These are phyloP conservation scores for Pseudogymnoascus sp. DNA, from an alignment of 2,329 filamentous ascomycete species.

Conservation along the genomic window DNA sequence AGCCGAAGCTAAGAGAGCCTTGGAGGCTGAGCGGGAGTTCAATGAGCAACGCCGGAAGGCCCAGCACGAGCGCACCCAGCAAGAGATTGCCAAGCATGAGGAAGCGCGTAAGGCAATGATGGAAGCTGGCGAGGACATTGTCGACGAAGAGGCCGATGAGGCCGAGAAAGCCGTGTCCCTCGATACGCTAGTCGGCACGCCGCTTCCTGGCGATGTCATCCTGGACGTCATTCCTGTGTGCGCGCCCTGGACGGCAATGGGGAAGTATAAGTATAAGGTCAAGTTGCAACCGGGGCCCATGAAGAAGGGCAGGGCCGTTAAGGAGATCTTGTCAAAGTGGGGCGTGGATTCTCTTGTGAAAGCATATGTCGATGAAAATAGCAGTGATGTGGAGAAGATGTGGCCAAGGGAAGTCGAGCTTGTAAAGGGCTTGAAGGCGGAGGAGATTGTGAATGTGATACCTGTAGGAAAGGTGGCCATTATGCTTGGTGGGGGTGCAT, in stretches of 20 bases:
- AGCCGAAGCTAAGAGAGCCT: conserved; percentile 54
- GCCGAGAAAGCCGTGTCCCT: conserved; percentile 39
- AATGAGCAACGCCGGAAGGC: conserved; percentile 66
- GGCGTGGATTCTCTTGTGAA: conserved; percentile 29
- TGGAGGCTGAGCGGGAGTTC: conserved; percentile 63
- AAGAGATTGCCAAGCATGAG: conserved; percentile 68
- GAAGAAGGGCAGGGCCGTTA: conserved; percentile 92
- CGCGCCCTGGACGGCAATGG: conserved; percentile 55
- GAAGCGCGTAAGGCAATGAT: conserved; percentile 54
- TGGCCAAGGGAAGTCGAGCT: conserved; percentile 83
- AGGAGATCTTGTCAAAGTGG: conserved; percentile 82
- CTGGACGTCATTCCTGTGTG: conserved; percentile 57
- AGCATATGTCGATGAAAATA: conserved; percentile 45
- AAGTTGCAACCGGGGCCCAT: conserved; percentile 84
- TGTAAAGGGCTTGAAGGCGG: conserved; percentile 68
- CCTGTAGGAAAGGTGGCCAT: conserved; percentile 73
- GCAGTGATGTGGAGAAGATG: conserved; percentile 61
- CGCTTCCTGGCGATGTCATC: conserved; percentile 74
- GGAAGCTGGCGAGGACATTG: conserved; percentile 44
- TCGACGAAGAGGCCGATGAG: conserved; percentile 50
- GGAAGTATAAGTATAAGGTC: conserved; percentile 79
- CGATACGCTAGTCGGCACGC: conserved; percentile 68
- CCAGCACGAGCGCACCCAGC: conserved; percentile 70
- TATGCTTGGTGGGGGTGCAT: conserved; percentile 57
- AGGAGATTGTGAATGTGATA: conserved; percentile 72